Percentiles rank a stretch among this genome's conserved stretches.
These are phyloP conservation scores for Aspergillus ruber DNA, from an alignment of 2,329 filamentous ascomycete genomes.

Conservation along the genomic window DNA sequence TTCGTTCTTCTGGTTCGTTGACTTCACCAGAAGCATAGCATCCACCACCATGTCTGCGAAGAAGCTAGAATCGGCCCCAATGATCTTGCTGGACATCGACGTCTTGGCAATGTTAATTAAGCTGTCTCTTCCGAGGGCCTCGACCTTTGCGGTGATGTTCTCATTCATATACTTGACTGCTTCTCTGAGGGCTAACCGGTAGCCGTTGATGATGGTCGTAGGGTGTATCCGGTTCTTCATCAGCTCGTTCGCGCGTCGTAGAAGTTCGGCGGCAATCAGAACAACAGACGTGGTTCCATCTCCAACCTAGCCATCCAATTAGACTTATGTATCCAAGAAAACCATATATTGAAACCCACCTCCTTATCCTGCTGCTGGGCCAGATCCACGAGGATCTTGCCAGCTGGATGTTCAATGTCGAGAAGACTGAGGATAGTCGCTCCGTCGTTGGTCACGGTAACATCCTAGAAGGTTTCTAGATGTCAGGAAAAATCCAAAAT, in stretches of 20 bases:
- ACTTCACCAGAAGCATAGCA: slow-evolving; percentile 90
- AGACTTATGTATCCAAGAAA: slow-evolving; percentile 2
- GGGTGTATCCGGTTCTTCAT: slow-evolving; percentile 99
- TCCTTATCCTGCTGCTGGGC: slow-evolving; percentile 99
- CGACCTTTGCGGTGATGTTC: slow-evolving; percentile 93
- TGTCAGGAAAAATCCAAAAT: slow-evolving; percentile 5
- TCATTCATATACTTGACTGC: slow-evolving; percentile 99
- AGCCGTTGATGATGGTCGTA: slow-evolving; percentile 97
- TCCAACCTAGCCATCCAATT: slow-evolving; percentile 55
- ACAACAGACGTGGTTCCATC: slow-evolving; percentile 98
- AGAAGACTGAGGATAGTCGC: slow-evolving; percentile 92
- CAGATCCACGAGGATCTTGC: slow-evolving; percentile 95
- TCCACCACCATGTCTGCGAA: slow-evolving; percentile 97
- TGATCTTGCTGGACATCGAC: slow-evolving; percentile 99
- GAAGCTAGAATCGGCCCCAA: slow-evolving; percentile 91
- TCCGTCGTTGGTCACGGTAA: slow-evolving; percentile 97
- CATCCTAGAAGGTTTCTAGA: slow-evolving; percentile 56
- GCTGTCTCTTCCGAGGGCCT: slow-evolving; percentile 81
- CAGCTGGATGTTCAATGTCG: slow-evolving; percentile 95
- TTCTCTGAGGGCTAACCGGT: slow-evolving; percentile 89
- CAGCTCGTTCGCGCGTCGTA: slow-evolving; percentile 90
- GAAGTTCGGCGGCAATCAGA: slow-evolving; percentile 89
- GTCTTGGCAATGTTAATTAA: slow-evolving; percentile 95
- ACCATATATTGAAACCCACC: slow-evolving; percentile 23
- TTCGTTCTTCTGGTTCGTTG: slow-evolving; percentile 83